A percentile compares a stretch with the other conserved stretches of the same genome.
These are phyloP conservation scores for Pythium sukuiense DNA, from an alignment of 352 stramenopile genomes.

Conservation along the genomic window DNA sequence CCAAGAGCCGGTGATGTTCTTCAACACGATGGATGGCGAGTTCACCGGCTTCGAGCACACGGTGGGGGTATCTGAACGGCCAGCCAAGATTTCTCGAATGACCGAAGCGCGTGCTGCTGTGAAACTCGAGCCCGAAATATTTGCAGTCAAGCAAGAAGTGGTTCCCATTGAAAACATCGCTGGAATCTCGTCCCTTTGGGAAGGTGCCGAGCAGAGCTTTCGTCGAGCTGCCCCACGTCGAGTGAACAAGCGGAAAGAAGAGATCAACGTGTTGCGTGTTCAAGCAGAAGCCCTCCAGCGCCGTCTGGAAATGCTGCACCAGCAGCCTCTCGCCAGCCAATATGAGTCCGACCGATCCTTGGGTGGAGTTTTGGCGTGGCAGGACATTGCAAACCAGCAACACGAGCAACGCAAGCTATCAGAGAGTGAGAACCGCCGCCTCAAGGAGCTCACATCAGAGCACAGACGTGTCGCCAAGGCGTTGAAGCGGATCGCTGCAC, in stretches of 20 bases:
- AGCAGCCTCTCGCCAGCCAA: not conserved
- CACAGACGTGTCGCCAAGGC: not conserved
- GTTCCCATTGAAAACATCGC: not conserved
- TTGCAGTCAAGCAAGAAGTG: not conserved
- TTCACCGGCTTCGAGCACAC: not conserved
- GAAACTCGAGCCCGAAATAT: not conserved
- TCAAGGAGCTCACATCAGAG: not conserved
- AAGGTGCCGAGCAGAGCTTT: not conserved
- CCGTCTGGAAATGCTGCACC: not conserved
- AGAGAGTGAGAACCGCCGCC: not conserved
- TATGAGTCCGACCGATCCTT: not conserved
- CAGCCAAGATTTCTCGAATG: not conserved
- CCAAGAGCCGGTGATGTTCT: not conserved
- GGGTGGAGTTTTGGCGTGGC: not conserved
- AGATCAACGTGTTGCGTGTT: constrained; percentile 17
- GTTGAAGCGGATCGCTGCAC: not conserved
- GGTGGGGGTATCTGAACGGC: not conserved
- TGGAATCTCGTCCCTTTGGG: not conserved
- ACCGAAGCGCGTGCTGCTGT: not conserved
- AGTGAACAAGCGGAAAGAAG: constrained; percentile 10
- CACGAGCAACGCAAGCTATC: not conserved
- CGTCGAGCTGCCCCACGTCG: not conserved
- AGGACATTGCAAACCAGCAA: not conserved
- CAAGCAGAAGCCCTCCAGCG: not conserved
- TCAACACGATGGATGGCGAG: not conserved